Evolutionary conservation across 257 asterid species (phyloP).

Genomic region (Solanum sparsipilum): DNA sequence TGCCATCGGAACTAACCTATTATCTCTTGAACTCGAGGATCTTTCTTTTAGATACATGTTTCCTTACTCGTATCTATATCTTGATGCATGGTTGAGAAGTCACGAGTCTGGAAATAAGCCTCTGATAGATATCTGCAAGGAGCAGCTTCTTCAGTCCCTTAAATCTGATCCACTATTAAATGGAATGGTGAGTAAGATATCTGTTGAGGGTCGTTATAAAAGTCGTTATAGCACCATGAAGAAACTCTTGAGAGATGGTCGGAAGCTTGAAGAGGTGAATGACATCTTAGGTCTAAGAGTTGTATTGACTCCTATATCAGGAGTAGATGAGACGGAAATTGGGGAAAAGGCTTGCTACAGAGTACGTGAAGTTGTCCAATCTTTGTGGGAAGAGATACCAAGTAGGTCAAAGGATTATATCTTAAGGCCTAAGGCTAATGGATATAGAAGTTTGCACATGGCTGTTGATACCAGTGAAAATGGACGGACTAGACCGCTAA

Average conservation of each 20-base stretch:
- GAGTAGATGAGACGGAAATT: conserved; percentile 14
- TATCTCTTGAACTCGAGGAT: conserved; percentile 82
- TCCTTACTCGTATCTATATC: conserved; percentile 71
- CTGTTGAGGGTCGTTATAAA: conserved; percentile 73
- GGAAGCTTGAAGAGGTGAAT: conserved; percentile 81
- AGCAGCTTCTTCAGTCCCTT: conserved; percentile 57
- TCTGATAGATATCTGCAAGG: conserved; percentile 50
- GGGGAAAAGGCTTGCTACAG: conserved; percentile 84
- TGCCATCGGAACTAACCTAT: conserved; percentile 52
- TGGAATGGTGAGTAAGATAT: conserved; percentile 36
- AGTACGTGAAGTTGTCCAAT: conserved; percentile 57
- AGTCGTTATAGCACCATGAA: conserved; percentile 95
- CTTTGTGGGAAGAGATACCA: conserved; percentile 73
- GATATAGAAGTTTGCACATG: conserved; percentile 88
- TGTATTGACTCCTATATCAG: conserved; percentile 37
- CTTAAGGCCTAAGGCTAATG: conserved; percentile 64
- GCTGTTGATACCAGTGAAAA: conserved; percentile 63
- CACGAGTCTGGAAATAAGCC: conserved; percentile 58
- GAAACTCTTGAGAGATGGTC: conserved; percentile 79
- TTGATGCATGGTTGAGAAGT: conserved; percentile 80
- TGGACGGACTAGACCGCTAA: conserved; percentile 43
- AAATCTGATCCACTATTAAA: conserved; percentile 37
- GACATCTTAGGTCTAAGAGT: conserved; percentile 81
- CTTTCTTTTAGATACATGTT: conserved; percentile 74
- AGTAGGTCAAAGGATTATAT: conserved; percentile 83